Base-by-base conservation (phyloP, 768 basidiomycete species). In the Agrocybe pediades region DNA sequence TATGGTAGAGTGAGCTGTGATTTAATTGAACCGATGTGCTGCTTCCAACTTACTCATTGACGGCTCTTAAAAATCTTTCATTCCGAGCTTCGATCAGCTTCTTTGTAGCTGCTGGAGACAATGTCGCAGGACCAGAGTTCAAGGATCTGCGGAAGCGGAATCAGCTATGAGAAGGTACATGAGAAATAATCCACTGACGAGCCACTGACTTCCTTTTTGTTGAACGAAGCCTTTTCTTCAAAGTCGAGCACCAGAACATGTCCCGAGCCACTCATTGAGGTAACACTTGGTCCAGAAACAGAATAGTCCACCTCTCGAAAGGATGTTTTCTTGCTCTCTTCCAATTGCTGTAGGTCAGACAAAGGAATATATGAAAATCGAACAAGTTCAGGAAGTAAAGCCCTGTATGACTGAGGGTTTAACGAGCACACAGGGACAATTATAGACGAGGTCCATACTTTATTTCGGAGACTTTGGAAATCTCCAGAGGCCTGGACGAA, bases 291-390 rank as follows among this genome's bases (percentile, higher is more conserved):
- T 81, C 72, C 56, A 78, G 83, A 51, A 79, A 80, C 20, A 69
- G 74, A 60, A 65, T 72, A 64, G 43, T 61, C 57, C 25, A 60
- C 54, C 3, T 53, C 46, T 1, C 53, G 54, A 30, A 50, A 30
- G 21, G 42, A 51, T 17, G 21, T 54, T 46, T 50, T 62, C 42
- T 40, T 55, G 17, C 13, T 21, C 39, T 49, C 54, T 51, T 57
- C 59, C 16, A 87, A 78, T 49, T 87, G 75, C 46, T 80, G 80
- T 11, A 90, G 67, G 41, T 88, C 80, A 42, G 80, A 76, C 25
- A 74, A 69, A 50, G 88, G 84, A 57, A 88, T 86, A 64, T 94
- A 95, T 6, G 91, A 86, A 61, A 95, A 95, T 47, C 80, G 85
- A 60, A 96, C 75, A 36, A 92, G 73, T 52, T 88, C 84, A 1